Evolutionary conservation across 306 rosid species (phyloP).

Genomic region (Acacia melanoxylon): DNA sequence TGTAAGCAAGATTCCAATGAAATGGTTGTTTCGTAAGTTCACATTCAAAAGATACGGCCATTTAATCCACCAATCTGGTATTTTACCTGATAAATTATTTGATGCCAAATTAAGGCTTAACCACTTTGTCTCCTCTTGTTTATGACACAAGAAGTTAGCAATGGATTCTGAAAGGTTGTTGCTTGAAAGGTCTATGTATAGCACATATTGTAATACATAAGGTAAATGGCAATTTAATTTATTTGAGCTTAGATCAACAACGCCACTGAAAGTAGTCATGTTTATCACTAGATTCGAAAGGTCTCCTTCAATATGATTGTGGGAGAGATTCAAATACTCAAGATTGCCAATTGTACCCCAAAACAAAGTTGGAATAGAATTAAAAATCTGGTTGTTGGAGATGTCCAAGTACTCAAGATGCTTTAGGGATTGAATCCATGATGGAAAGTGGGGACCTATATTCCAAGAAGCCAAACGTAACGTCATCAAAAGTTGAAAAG

Average conservation of each 20-base stretch:
- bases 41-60: neutral
- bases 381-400: neutral
- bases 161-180: neutral
- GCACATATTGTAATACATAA: accelerated
- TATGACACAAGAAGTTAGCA: conserved; percentile 7
- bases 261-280: accelerated
- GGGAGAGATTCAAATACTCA: neutral
- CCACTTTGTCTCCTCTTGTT: neutral
- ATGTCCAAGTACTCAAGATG: neutral
- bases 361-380: conserved; percentile 10
- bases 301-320: conserved; percentile 25
- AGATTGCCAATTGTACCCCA: neutral
- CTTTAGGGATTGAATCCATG: conserved; percentile 25
- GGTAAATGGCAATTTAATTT: neutral
- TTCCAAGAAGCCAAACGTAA: neutral
- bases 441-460: conserved; percentile 30
- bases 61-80: conserved; percentile 23
- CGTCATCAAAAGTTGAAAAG: accelerated
- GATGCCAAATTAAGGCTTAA: neutral
- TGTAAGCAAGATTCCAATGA: neutral
- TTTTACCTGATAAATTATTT: neutral
- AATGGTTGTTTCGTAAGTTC: neutral
- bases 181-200: neutral
- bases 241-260: conserved; percentile 18
- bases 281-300: neutral